Conservation (phyloP, 768 basidiomycete species). For the Mycena albidolilacea region DNA sequence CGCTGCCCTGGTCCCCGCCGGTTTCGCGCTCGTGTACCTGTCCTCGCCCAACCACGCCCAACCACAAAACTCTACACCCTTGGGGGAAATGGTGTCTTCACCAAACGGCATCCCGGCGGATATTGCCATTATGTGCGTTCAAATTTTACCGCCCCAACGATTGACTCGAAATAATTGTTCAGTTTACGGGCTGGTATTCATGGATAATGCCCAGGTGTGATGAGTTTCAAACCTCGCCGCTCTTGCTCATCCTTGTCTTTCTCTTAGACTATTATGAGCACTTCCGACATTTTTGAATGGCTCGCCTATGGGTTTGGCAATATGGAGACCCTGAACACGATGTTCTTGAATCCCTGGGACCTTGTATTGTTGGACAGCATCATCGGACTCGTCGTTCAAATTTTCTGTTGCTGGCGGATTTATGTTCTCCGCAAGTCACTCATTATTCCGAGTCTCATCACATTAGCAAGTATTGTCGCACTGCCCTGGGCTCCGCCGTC, state of each 20-base stretch:
- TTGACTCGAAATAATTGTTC: too few species aligned
- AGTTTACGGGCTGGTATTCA: background rate
- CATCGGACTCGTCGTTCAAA: background rate
- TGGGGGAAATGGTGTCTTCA: too few species aligned
- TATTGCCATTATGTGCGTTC: too few species aligned
- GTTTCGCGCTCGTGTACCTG: too few species aligned
- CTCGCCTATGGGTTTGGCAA: background rate
- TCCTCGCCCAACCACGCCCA: too few species aligned
- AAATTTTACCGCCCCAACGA: too few species aligned
- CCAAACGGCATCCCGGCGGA: too few species aligned
- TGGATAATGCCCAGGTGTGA: background rate
- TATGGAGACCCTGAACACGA: background rate
- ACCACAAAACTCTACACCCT: too few species aligned
- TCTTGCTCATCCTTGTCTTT: too few species aligned
- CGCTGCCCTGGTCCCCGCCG: too few species aligned
- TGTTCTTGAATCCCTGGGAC: background rate
- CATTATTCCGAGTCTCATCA: background rate
- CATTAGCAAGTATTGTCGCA: background rate
- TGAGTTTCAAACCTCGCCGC: too few species aligned
- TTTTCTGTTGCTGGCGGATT: background rate
- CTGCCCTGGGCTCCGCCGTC: background rate
- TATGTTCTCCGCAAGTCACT: slow-evolving; percentile 5
- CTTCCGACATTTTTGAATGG: background rate
- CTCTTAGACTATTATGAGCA: background rate
- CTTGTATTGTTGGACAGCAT: background rate